Base-by-base conservation (phyloP, 192 early-diverging fungal genomes). In the Coemansia sp. region DNA sequence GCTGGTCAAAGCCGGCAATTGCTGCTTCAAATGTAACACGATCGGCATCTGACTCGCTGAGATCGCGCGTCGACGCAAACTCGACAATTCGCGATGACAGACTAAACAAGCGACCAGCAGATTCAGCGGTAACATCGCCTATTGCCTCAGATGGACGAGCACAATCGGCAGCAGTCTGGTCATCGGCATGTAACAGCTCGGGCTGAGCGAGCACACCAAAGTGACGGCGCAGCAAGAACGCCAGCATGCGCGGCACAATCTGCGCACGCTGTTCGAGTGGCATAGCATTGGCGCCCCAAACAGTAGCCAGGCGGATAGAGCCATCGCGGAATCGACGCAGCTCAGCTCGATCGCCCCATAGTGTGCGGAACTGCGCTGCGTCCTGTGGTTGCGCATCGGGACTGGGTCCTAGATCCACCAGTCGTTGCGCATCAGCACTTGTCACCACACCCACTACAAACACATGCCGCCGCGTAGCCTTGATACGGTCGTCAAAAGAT, bases 291-390 rank as follows among this genome's bases (percentile, higher is more conserved):
- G 60, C 62, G 51, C 83, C 82, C 87, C 93, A 99, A 0, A 96
- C 90, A 5, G 94, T 90, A 82, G 91, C 92, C 77, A 95, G 89
- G 6, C 87, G 59, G 71, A 99, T 97, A 52, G 86, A 86, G 19
- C 94, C 94, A 67, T 99, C 93, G 68, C 93, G 89, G 86, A 97
- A 99, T 14, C 97, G 88, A 29, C 97, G 88, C 54, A 95, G 71
- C 67, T 96, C 95, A 3, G 93, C 85, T 35, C 88, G 88, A 38
- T 80, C 84, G n/a, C 97, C 97, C 97, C 97, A 99, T 32, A 94
- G 79, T 23, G 78, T 68, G 9, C 87, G 81, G 83, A 96, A 97
- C 18, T 75, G 84, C 10, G 80, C 80, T 4, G 86, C 82, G 11
- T 80, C 87, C 20, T 84, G 82, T 27, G 74, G 77, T 51, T 94